Base-by-base conservation (phyloP, 495 filamentous ascomycete species). In the Hyaloscypha hepaticicola region DNA sequence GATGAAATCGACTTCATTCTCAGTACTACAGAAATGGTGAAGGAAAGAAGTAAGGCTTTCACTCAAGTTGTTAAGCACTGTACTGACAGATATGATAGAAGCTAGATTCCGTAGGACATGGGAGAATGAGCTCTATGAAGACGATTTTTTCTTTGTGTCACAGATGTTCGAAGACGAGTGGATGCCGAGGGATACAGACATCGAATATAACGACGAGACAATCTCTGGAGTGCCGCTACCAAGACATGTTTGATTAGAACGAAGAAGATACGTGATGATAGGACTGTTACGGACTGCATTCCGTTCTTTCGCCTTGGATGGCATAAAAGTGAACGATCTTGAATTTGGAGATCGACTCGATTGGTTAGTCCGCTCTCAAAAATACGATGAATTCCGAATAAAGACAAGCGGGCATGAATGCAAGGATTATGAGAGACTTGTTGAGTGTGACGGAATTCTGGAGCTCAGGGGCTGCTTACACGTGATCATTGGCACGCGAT, bases 71-170 rank as follows among this genome's bases (percentile, higher is more conserved):
- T 41, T 45, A 1, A 11, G 22, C 55, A 59, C n/a, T n/a, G n/a
- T 59, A 41, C 59, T 61, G 25, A 61, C 27, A 19, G n/a, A 25
- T n/a, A 22, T 11, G 7, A 19, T 26, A 61, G 59, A 53, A 41
- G 59, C 12, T n/a, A 50, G n/a, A 29, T 61, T 61, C 25, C 41
- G 59, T 1, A 50, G 59, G 41, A 61, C 21, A 0, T 24, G 5
- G 41, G 59, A 61, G 19, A 0, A 52, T 21, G 41, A 53, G 22
- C 38, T 61, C 9, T 80, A 78, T 60, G 80, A 81, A 72, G 60
- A 82, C 61, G 79, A 83, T 69, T 80, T 77, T 60, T 83, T 75
- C 60, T 83, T 81, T 64, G 74, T 81, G 51, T 80, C 79, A 66
- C 81, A 83, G 67, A 73, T 83, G 28, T 83, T 75, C 67, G 79